Percentiles rank a stretch among this genome's conserved stretches.
These are phyloP conservation scores for Epichloe sp. DNA, from an alignment of 2,329 filamentous ascomycete species.

Conservation along the genomic window DNA sequence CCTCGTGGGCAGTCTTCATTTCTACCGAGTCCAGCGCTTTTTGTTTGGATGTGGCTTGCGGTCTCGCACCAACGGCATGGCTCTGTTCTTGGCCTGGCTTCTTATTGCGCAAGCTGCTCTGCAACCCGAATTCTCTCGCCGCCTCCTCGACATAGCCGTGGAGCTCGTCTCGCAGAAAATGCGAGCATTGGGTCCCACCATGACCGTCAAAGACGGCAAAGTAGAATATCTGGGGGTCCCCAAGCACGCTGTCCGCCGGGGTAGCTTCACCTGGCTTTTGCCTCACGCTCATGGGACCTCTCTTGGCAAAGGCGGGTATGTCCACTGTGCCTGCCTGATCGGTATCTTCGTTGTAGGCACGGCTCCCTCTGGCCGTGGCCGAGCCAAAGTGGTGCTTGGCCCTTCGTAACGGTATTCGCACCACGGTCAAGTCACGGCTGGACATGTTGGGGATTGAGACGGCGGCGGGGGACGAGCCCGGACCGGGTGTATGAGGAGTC, in stretches of 20 bases:
- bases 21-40: conserved; percentile 24
- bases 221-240: conserved; percentile 90
- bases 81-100: conserved; percentile 14
- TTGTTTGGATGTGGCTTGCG: conserved; percentile 11
- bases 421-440: conserved; percentile 73
- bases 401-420: conserved; percentile 82
- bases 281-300: conserved; percentile 52
- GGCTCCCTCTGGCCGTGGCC: conserved; percentile 63
- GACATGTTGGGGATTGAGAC: conserved; percentile 47
- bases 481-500: conserved; percentile 54
- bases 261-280: conserved; percentile 46
- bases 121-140: conserved; percentile 60
- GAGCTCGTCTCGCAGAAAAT: conserved; percentile 70
- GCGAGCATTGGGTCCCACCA: conserved; percentile 77
- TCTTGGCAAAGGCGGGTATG: conserved; percentile 81
- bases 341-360: conserved; percentile 85
- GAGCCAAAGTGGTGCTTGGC: conserved; percentile 95
- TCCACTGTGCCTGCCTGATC: conserved; percentile 91
- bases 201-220: conserved; percentile 96
- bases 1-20: conserved; percentile 36
- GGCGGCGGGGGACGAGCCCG: conserved; percentile 43
- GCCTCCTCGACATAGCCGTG: conserved; percentile 83
- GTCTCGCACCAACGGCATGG: conserved; percentile 4
- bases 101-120: conserved; percentile 54
- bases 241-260: conserved; percentile 61